These are phyloP conservation scores for Sisymbrium irio DNA, from an alignment of 345 rosid genomes.

Conservation along the genomic window DNA sequence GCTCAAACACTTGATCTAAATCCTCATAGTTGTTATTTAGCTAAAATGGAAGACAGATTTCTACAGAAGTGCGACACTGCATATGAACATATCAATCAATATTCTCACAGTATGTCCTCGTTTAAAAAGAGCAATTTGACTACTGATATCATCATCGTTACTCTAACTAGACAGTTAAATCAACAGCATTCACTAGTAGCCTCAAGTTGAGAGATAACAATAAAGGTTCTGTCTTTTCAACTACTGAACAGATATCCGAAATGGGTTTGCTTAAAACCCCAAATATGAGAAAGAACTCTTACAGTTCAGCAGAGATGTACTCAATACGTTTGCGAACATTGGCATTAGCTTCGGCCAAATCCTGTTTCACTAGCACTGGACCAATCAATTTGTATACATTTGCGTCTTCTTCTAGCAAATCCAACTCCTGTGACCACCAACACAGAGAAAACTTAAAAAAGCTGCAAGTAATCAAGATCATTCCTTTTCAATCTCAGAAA, in stretches of 20 bases:
- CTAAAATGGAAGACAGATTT: not conserved
- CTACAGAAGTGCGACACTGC: not conserved
- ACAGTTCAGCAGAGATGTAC: conserved; percentile 91
- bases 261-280: not conserved
- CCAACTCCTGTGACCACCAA: conserved; percentile 59
- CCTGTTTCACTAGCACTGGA: conserved; percentile 96
- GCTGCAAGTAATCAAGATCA: not conserved
- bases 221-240: not conserved
- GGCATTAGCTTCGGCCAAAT: conserved; percentile 95
- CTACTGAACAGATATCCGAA: not conserved
- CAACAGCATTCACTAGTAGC: not conserved
- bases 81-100: not conserved
- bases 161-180: not conserved
- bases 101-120: not conserved
- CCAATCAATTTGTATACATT: conserved; percentile 94
- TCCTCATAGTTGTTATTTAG: not conserved
- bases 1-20: conserved; percentile 6
- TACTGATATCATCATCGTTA: not conserved
- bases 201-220: not conserved
- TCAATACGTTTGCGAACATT: conserved; percentile 93
- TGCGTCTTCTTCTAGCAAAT: conserved; percentile 80
- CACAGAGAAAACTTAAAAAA: not conserved
- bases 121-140: not conserved
- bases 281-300: conserved; percentile 18
- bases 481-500: not conserved